Evolutionary conservation across 1,139 yeast species (phyloP), one percentile per base, ranked within the genome.

Genomic region (Magnusiomyces clavatus): DNA sequence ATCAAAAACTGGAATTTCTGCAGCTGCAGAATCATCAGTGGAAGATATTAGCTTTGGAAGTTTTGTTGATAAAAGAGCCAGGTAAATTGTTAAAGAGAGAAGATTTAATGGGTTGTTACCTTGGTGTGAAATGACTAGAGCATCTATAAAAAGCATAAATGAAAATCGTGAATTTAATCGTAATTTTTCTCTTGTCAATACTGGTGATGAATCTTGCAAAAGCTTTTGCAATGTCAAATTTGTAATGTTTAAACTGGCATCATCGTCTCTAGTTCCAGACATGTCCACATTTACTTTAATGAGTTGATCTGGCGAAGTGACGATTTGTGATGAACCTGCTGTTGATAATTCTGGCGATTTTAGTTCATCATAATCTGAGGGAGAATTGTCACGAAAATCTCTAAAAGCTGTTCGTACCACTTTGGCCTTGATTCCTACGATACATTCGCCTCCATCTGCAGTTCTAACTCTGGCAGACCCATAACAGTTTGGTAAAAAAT

Each of bases 361-460:
- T 5, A 24, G 8, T 4, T 24, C 31, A 10, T 51, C 54, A 4
- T 47, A 36, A 65, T 14, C 65, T 11, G 39, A 36, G 4, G 46
- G 14, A 14, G 43, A 46, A 24, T 24, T 24, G 31, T 4, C 8
- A 24, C 8, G 6, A 24, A 24, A 8, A 24, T 24, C 6, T 24
- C 31, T 24, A 24, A 24, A 24, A 24, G 31, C 31, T 5, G 72
- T 71, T 52, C 77, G 75, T n/a, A 86, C 85, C 1, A 90, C 97
- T 61, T 86, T 85, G 10, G 90, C 79, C 67, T 90, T 90, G 49
- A 90, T 78, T 62, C 97, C 92, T 1, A 88, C 90, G 48, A 90
- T 83, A 64, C 96, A 88, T 67, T 90, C 97, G 60, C 89, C 81
- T 20, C 97, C 97, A 67, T 90, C 97, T 54, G 86, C 78, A 40